Base-by-base conservation (phyloP, 1,139 yeast genomes). In the Zygoascus sp. region DNA sequence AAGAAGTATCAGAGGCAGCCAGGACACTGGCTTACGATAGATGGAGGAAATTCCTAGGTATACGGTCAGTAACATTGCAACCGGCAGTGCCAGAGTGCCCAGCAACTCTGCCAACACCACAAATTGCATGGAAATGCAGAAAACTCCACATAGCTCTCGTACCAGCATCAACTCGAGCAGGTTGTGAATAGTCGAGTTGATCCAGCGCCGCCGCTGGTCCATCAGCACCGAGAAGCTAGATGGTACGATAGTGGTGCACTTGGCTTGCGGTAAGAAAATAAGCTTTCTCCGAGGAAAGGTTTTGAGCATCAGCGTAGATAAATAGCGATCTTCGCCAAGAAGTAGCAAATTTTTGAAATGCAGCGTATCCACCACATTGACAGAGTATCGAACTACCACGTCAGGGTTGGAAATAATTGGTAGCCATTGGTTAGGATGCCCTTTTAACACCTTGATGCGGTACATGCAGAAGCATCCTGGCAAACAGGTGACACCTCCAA, bases 11-110 rank as follows among this genome's bases (percentile, higher is more conserved):
- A 89, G 75, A 0, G 96, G 82, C 67, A 88, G 58, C 30, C 81
- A 63, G 1, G 97, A 96, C 0, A 94, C 83, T 23, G 95, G 95
- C 17, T 64, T 72, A 13, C 88, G 77, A 19, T 83, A 76, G 53
- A 85, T 80, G 3, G 96, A 83, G 60, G 76, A 68, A 38, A 84
- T 69, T 47, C 87, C 72, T 40, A 89, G 88, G 63, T 89, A 89
- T 37, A 87, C 54, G 2, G 96, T 88, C 63, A 89, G 84, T 38
- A 80, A 72, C 58, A 89, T 80, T 27, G 96, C 96, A 19, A 89
- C 87, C 0, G 97, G 97, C 57, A 89, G 74, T 39, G 88, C 90
- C 56, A 89, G 68, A 1, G 69, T 65, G 10, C 67, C 63, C n/a
- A 65, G 48, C 17, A 65, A 56, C 46, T 65, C 69, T 32, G 65